Conservation (phyloP, 139 green algal species). For the Zygnema cylindricum region DNA sequence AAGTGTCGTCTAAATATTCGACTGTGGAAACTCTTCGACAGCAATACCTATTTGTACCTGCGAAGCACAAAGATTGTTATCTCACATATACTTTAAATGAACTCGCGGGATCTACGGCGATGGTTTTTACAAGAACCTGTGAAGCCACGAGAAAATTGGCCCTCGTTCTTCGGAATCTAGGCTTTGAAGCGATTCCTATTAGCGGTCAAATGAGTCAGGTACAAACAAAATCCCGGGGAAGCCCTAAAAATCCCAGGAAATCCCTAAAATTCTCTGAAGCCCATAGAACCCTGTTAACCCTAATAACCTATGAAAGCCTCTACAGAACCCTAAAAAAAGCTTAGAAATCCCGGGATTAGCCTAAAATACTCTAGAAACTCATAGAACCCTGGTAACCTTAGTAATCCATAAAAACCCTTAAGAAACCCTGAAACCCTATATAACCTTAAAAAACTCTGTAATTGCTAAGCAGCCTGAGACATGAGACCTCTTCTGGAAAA, state of each 20-base stretch:
- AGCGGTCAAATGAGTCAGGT: constrained; percentile 93
- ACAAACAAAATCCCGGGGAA: not conserved
- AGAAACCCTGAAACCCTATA: too few relatives aligned
- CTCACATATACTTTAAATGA: constrained; percentile 88
- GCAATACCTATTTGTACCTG: constrained; percentile 97
- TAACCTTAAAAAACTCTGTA: too few relatives aligned
- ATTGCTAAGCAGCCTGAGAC: too few relatives aligned
- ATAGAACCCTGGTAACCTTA: too few relatives aligned
- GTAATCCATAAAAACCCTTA: too few relatives aligned
- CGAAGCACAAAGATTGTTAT: constrained; percentile 99
- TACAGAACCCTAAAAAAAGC: too few relatives aligned
- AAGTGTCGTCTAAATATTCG: constrained; percentile 93
- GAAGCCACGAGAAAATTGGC: constrained; percentile 87
- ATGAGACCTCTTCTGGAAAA: too few relatives aligned
- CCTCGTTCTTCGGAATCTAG: constrained; percentile 93
- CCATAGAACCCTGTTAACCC: not conserved
- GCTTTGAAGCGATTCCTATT: constrained; percentile 93
- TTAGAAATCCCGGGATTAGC: too few relatives aligned
- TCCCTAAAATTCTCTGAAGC: not conserved
- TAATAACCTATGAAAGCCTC: not conserved
- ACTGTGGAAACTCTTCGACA: constrained; percentile 97
- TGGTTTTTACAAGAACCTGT: constrained; percentile 97
- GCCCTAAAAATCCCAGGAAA: too few relatives aligned
- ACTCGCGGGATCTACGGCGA: constrained; percentile 74
- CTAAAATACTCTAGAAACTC: too few relatives aligned